A percentile compares a stretch with the other conserved stretches of the same genome.
Conservation (phyloP, 2,329 filamentous ascomycete species). For the Talaromyces sp. region DNA sequence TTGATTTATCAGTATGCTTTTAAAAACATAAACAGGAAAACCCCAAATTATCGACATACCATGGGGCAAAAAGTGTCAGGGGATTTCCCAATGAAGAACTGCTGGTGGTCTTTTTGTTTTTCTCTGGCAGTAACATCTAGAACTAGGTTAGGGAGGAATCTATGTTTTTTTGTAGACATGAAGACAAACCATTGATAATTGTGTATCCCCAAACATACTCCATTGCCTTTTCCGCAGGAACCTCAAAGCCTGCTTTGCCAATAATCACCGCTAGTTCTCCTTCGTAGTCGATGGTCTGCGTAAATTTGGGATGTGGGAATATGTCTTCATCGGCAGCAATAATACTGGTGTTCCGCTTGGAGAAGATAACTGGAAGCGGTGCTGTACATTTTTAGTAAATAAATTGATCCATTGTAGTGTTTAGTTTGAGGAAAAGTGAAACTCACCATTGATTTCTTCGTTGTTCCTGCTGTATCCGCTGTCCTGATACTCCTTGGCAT, state of each 20-base stretch:
- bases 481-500: conserved; percentile 49
- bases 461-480: neutral
- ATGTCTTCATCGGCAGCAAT: conserved; percentile 43
- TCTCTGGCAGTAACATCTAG: neutral
- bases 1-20: neutral
- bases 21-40: neutral
- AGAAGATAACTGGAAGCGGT: neutral
- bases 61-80: neutral
- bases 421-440: neutral
- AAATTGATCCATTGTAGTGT: neutral
- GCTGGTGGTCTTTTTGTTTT: neutral
- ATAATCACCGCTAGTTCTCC: conserved; percentile 46
- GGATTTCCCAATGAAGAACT: neutral
- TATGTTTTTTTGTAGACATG: neutral
- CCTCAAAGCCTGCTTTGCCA: conserved; percentile 43
- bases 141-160: neutral
- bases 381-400: neutral
- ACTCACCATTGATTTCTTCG: neutral
- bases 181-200: conserved; percentile 43
- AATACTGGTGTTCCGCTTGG: neutral
- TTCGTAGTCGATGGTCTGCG: conserved; percentile 50
- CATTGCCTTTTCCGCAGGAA: conserved; percentile 43
- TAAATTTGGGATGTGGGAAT: conserved; percentile 44
- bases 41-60: neutral
- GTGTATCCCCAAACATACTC: conserved; percentile 54